A percentile compares a stretch with the other conserved stretches of the same genome.
These are phyloP conservation scores for Penicillium fuscoglaucum DNA, from an alignment of 2,329 filamentous ascomycete species.

Conservation along the genomic window DNA sequence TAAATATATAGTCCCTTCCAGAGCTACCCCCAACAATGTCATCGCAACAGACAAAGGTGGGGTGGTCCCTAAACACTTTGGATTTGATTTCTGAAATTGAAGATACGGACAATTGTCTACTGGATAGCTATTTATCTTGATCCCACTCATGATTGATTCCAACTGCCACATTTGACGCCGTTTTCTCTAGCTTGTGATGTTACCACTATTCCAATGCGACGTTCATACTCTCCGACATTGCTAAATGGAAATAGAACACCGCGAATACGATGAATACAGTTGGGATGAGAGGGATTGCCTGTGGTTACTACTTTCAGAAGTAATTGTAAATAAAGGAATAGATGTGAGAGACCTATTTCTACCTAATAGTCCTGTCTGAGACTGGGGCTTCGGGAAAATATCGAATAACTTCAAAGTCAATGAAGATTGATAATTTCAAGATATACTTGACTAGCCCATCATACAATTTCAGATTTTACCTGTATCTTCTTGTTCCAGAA, in stretches of 20 bases:
- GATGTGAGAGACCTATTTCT: background rate
- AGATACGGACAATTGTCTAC: background rate
- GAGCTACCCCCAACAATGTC: background rate
- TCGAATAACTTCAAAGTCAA: fast-evolving
- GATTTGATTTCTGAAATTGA: no score
- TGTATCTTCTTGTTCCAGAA: fast-evolving
- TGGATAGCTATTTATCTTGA: background rate
- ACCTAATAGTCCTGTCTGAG: background rate
- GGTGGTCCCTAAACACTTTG: background rate
- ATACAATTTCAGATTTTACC: background rate
- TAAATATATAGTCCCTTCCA: background rate
- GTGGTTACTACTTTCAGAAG: background rate
- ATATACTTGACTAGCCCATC: background rate
- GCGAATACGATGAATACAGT: fast-evolving
- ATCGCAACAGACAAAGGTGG: background rate
- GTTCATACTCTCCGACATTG: background rate
- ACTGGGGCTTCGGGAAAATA: fast-evolving
- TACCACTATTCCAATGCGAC: background rate
- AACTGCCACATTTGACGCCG: background rate
- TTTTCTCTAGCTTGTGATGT: no score
- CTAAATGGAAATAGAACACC: background rate
- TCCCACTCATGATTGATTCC: background rate
- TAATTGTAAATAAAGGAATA: background rate
- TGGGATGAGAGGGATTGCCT: fast-evolving
- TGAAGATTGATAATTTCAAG: background rate